Conservation (phyloP, 805 yeast species). For the Monosporozyma servazzii region DNA sequence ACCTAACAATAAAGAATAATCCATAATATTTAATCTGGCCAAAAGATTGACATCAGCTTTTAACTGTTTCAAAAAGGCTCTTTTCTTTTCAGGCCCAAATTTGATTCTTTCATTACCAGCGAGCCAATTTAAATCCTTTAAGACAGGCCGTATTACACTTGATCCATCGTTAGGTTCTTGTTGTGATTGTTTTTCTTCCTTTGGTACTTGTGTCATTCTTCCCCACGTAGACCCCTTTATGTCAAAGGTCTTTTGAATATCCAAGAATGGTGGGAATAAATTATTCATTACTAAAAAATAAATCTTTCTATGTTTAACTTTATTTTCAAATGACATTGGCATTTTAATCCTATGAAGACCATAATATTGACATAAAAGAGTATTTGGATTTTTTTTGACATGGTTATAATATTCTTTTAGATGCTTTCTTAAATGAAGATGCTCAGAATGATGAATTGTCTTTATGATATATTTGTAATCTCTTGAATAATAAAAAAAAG, state of each 20-base stretch:
- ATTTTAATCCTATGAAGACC: constrained; percentile 90
- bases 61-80: constrained; percentile 57
- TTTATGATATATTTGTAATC: constrained; percentile 92
- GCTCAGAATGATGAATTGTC: constrained; percentile 91
- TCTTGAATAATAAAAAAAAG: constrained; percentile 88
- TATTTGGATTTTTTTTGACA: constrained; percentile 75
- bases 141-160: constrained; percentile 32
- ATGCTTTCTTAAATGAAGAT: constrained; percentile 65
- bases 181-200: constrained; percentile 7
- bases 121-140: constrained; percentile 86
- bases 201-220: constrained; percentile 40
- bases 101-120: constrained; percentile 53
- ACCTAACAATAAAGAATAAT: constrained; percentile 83
- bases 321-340: constrained; percentile 45
- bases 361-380: constrained; percentile 88
- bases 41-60: constrained; percentile 65
- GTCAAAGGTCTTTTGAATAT: constrained; percentile 78
- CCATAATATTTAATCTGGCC: constrained; percentile 81
- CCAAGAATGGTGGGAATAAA: constrained; percentile 86
- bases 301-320: constrained; percentile 52
- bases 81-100: constrained; percentile 64
- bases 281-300: constrained; percentile 96
- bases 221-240: constrained; percentile 91
- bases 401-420: constrained; percentile 72
- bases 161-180: constrained; percentile 1